Evolutionary conservation across 2,329 filamentous ascomycete species (phyloP), one percentile per base, ranked within the genome.

Genomic region (Venturia asperata): DNA sequence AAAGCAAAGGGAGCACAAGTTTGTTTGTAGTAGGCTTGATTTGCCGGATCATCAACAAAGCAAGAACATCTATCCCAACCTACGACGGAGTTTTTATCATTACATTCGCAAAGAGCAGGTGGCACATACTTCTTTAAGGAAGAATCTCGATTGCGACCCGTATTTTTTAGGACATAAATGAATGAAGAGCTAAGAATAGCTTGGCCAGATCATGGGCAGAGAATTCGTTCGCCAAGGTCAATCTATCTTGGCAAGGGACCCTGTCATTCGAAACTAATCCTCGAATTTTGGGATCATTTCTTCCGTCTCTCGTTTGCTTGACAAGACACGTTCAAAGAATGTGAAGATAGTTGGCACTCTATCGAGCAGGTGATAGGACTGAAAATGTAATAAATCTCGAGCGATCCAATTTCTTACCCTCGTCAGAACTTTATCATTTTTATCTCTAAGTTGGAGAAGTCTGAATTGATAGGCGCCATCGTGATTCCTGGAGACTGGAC

Each of bases 101-200:
- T 24, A 55, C 27, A 24, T 34, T 55, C 17, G 49, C 49, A 17
- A 37, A 11, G 30, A 37, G 52, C 15, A 58, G 15, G 30, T 37
- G 37, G 30, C n/a, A 5, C 30, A 19, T 55, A n/a, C n/a, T n/a
- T n/a, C n/a, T 5, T 34, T 55, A 7, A 17, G 24, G 34, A 34
- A 34, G 9, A 34, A 34, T 34, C 15, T 3, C 30, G 52, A 17
- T 30, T 58, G 30, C 17, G 11, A n/a, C 30, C 52, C 11, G 15
- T 37, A n/a, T 37, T 11, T 17, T 37, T 37, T 34, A n/a, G 30
- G 19, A 13, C 5, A 52, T 30, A 27, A 58, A 58, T 58, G 19
- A 58, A 58, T 58, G 27, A 11, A 58, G 30, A 37, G 30, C 30
- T 37, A 58, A 58, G 19, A 58, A 58, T 58, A 58, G 47, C 30